phyloP scores from a whole-genome alignment of 78 protist species.

The Diacronema lutheri region DNA sequence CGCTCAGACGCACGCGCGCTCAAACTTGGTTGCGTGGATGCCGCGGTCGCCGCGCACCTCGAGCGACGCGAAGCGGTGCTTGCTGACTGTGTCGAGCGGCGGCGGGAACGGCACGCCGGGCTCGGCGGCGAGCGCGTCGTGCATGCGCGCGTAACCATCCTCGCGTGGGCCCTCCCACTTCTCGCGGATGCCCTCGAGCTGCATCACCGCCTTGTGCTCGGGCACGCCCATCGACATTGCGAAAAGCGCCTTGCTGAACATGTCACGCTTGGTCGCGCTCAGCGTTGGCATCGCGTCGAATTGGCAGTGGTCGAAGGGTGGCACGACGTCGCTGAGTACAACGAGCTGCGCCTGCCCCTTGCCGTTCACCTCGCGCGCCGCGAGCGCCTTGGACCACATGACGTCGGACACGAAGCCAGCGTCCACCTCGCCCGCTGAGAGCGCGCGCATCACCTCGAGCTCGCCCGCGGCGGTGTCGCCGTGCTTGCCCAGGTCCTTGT shows the following conservation, averaged over 20 bases:
- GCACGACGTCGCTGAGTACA: not conserved
- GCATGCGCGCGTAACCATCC: not conserved
- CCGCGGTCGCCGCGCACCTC: no score
- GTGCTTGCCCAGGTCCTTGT: constrained; percentile 23
- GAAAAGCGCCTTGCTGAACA: not conserved
- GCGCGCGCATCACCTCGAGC: not conserved
- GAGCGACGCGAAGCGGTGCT: no score
- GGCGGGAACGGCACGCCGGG: no score
- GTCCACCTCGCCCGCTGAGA: not conserved
- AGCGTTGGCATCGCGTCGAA: not conserved
- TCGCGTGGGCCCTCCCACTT: not conserved
- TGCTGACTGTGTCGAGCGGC: no score
- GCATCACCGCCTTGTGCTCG: not conserved
- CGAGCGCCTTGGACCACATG: not conserved
- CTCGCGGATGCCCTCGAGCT: not conserved
- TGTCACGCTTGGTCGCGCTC: not conserved
- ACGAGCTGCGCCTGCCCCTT: not conserved
- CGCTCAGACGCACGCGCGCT: no score
- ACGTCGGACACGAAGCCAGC: not conserved
- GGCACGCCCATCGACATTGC: not conserved
- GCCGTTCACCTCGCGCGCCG: not conserved
- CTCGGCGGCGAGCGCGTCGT: not conserved
- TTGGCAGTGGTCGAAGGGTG: not conserved
- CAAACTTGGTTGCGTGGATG: no score
- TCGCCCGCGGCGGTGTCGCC: constrained; percentile 13